Evolutionary conservation across 1,284 basidiomycete genomes (phyloP).

Genomic region (Peniophora sp.): DNA sequence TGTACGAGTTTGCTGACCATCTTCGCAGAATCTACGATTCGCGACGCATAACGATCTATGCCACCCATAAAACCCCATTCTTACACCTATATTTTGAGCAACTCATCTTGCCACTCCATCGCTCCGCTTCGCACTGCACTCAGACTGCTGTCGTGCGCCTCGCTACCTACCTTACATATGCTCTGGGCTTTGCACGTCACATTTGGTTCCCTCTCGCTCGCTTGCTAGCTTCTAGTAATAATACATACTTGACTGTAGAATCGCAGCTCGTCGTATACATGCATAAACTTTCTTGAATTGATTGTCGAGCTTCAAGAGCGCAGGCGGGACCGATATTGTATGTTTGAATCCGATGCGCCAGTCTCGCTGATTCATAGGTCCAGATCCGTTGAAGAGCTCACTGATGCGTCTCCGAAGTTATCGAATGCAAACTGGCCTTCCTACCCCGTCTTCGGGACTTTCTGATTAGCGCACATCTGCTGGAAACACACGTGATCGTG

Average conservation of each 20-base stretch:
- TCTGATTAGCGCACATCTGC: too few species aligned
- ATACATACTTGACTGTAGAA: neutral
- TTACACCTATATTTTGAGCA: neutral
- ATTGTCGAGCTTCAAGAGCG: too few species aligned
- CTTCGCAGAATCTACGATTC: neutral
- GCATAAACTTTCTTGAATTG: conserved; percentile 1
- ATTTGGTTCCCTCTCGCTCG: too few species aligned
- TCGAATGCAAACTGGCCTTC: too few species aligned
- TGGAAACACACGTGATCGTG: too few species aligned
- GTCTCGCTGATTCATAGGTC: too few species aligned
- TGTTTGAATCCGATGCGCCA: too few species aligned
- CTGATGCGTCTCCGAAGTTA: too few species aligned
- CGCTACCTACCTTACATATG: neutral
- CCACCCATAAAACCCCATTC: neutral
- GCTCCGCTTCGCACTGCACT: neutral
- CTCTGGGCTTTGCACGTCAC: neutral
- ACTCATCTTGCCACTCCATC: neutral
- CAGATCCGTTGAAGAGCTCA: too few species aligned
- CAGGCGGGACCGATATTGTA: too few species aligned
- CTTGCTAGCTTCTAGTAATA: neutral
- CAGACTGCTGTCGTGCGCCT: neutral
- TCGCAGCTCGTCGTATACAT: neutral
- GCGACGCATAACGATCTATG: neutral
- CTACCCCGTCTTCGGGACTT: too few species aligned
- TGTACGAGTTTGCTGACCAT: neutral